Percentiles rank a stretch among this genome's conserved stretches.
phyloP scores from a whole-genome alignment of 2,329 filamentous ascomycete species.

The Byssothecium circinans region DNA sequence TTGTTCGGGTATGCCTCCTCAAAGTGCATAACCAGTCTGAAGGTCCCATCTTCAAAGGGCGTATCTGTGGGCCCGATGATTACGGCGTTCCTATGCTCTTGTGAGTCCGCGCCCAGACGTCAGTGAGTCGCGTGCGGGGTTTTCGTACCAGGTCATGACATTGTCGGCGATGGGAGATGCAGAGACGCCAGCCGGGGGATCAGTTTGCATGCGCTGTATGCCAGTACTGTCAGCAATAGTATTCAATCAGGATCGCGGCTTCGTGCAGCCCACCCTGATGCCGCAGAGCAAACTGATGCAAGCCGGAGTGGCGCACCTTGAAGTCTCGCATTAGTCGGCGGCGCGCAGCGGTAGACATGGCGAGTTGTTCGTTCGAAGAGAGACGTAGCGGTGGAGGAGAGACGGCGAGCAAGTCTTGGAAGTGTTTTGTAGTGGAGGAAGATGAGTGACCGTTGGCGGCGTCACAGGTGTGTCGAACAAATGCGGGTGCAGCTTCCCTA shows the following conservation, averaged over 20 bases:
- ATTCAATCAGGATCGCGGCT: neutral
- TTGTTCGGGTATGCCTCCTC: slow-evolving; percentile 99
- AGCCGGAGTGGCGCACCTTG: slow-evolving; percentile 67
- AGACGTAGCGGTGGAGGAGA: neutral
- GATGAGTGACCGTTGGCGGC: neutral
- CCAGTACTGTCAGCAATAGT: slow-evolving; percentile 10
- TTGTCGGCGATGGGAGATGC: slow-evolving; percentile 95
- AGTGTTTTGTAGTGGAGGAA: neutral
- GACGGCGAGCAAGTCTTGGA: neutral
- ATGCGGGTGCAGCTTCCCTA: slow-evolving; percentile 2
- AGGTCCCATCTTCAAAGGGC: slow-evolving; percentile 97
- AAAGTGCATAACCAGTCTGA: slow-evolving; percentile 97
- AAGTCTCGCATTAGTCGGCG: slow-evolving; percentile 98
- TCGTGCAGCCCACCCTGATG: neutral
- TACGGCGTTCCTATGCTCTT: slow-evolving; percentile 79
- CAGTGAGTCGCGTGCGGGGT: slow-evolving; percentile 32
- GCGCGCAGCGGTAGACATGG: slow-evolving; percentile 90
- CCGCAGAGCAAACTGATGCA: slow-evolving; percentile 6
- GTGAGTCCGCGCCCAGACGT: slow-evolving; percentile 26
- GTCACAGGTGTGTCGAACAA: neutral
- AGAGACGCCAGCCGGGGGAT: slow-evolving; percentile 94
- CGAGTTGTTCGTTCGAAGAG: neutral
- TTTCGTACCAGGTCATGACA: slow-evolving; percentile 87
- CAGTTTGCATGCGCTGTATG: slow-evolving; percentile 92
- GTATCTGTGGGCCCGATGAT: slow-evolving; percentile 97